Conservation (phyloP, 495 filamentous ascomycete species). For the Penicillium verhagenii region DNA sequence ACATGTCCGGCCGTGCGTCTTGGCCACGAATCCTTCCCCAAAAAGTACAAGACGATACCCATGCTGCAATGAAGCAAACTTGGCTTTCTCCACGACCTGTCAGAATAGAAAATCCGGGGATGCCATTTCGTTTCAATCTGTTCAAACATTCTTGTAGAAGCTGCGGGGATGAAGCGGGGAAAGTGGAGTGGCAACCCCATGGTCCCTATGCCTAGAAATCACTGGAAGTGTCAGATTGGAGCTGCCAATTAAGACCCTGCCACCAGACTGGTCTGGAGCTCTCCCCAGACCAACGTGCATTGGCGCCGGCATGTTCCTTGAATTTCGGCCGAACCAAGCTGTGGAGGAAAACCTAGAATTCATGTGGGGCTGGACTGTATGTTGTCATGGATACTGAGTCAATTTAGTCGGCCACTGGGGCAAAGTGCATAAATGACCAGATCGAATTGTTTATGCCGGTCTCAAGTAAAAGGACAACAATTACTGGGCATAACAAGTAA, state of each 20-base stretch:
- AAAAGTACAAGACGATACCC: background rate
- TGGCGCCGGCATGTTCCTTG: background rate
- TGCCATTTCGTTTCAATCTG: background rate
- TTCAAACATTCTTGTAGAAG: background rate
- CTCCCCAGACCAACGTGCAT: background rate
- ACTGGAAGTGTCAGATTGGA: background rate
- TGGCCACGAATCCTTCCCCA: background rate
- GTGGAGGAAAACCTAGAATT: background rate
- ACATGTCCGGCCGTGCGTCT: background rate
- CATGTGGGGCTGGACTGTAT: background rate
- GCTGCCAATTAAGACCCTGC: background rate
- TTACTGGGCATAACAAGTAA: too few species aligned
- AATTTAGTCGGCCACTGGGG: background rate
- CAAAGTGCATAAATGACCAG: background rate
- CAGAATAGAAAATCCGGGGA: background rate
- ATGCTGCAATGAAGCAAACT: background rate
- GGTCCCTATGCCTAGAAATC: background rate
- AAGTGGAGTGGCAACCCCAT: background rate
- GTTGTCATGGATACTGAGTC: background rate
- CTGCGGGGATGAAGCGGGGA: background rate
- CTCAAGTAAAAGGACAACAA: too few species aligned
- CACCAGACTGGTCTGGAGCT: background rate
- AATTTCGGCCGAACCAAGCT: background rate
- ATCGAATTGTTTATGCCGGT: too few species aligned
- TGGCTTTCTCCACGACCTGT: background rate